phyloP scores from a whole-genome alignment of 805 yeast species.

The Candida adriatica region DNA sequence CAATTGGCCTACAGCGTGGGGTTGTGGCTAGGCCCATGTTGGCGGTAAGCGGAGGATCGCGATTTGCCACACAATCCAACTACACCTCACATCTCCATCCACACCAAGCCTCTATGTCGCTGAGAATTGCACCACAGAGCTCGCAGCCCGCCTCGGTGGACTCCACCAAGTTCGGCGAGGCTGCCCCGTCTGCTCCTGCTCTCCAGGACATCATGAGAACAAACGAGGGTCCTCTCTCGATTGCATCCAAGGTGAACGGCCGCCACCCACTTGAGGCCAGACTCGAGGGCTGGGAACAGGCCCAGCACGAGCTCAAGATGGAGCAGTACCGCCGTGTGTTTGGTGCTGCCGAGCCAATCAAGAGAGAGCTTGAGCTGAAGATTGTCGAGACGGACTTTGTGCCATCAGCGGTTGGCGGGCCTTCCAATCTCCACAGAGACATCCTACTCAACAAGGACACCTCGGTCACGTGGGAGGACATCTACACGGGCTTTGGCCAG shows the following conservation, averaged over 20 bases:
- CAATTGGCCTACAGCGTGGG: too few species aligned
- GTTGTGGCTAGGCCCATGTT: too few species aligned
- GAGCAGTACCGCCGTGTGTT: conserved; percentile 76
- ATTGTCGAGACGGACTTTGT: conserved; percentile 68
- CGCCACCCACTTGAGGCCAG: conserved; percentile 85
- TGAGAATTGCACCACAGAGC: conserved; percentile 50
- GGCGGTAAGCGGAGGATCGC: too few species aligned
- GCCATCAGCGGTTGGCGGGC: conserved; percentile 57
- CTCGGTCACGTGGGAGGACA: conserved; percentile 88
- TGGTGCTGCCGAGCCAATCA: conserved; percentile 93
- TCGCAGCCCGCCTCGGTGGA: conserved; percentile 40
- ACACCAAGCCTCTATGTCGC: conserved; percentile 11
- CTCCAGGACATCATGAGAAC: conserved; percentile 63
- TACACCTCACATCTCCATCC: too few species aligned
- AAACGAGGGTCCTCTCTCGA: conserved; percentile 50
- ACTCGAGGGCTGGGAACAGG: conserved; percentile 71
- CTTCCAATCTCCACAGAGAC: conserved; percentile 60
- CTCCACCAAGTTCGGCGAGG: conserved; percentile 42
- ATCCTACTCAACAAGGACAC: conserved; percentile 74
- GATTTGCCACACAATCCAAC: too few species aligned
- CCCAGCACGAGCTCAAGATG: conserved; percentile 61
- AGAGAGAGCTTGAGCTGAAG: conserved; percentile 81
- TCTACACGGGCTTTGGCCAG: conserved; percentile 50
- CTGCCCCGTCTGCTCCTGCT: conserved; percentile 59
- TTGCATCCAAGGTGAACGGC: conserved; percentile 55